Conservation (phyloP, 306 rosid genomes). For the Rosa multiflora region DNA sequence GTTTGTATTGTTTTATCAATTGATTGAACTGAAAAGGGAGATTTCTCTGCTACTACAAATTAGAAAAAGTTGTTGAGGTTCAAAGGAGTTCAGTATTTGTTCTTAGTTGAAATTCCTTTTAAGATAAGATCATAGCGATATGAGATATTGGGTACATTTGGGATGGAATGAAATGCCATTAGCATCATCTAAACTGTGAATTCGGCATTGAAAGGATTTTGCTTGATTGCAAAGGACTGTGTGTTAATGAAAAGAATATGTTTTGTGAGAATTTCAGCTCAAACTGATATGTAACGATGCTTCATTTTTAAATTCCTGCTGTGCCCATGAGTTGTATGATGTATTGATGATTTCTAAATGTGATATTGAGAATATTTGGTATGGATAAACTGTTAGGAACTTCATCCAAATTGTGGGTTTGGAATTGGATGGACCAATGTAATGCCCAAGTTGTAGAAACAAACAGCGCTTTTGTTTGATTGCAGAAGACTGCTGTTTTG, state of each 20-base stretch:
- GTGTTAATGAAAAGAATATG: too few relatives aligned
- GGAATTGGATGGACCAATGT: background rate
- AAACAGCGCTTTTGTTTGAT: background rate
- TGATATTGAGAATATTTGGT: background rate
- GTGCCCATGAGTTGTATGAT: background rate
- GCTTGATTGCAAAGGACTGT: background rate
- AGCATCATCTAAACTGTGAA: background rate
- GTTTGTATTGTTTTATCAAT: background rate
- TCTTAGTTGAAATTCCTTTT: background rate
- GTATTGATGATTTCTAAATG: background rate
- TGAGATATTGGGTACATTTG: background rate
- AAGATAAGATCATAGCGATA: background rate
- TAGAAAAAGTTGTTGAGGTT: background rate
- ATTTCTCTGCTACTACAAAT: background rate
- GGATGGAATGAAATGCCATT: background rate
- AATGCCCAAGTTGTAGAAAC: background rate
- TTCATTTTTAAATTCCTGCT: background rate
- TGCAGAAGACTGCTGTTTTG: background rate
- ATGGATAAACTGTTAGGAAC: too few relatives aligned
- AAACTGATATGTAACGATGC: background rate
- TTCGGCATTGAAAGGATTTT: background rate
- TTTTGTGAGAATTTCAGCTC: background rate
- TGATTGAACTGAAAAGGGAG: background rate
- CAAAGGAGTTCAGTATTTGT: conserved; percentile 1
- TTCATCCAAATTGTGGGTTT: background rate